Evolutionary conservation across 164 flowering plant species (phyloP).

Genomic region (Vitis labrusca): DNA sequence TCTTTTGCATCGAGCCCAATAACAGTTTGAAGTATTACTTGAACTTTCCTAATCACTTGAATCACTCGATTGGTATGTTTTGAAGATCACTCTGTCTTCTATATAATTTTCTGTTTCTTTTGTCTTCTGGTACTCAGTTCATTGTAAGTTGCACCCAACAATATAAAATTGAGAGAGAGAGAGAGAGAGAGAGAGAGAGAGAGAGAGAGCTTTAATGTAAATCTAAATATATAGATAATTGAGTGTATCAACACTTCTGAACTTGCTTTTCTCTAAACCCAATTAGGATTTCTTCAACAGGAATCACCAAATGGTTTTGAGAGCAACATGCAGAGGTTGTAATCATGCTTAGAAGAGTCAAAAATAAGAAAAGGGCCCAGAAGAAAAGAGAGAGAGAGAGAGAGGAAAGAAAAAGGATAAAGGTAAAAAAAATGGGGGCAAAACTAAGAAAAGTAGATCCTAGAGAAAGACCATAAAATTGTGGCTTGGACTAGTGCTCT

Average conservation of each 20-base stretch:
- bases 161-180: neutral
- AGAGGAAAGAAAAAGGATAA: constrained; percentile 1
- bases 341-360: neutral
- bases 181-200: neutral
- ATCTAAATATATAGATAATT: neutral
- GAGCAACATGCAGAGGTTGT: constrained; percentile 55
- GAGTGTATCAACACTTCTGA: constrained; percentile 38
- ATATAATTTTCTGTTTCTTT: neutral
- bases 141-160: too few relatives aligned
- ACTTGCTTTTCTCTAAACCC: constrained; percentile 33
- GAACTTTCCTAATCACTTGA: constrained; percentile 5
- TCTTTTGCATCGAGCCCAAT: neutral
- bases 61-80: neutral
- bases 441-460: constrained; percentile 5
- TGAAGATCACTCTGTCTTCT: too few relatives aligned
- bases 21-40: constrained; percentile 5
- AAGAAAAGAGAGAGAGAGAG: neutral
- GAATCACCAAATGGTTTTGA: constrained; percentile 26
- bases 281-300: constrained; percentile 18
- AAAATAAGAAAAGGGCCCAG: constrained; percentile 4
- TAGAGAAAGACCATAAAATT: too few relatives aligned
- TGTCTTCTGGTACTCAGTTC: neutral
- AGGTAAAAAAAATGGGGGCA: constrained; percentile 7
- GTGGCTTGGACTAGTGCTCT: neutral
- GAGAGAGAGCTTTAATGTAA: neutral